Evolutionary conservation across 2,329 filamentous ascomycete species (phyloP).

Genomic region (Aspergillus pseudoterreus): DNA sequence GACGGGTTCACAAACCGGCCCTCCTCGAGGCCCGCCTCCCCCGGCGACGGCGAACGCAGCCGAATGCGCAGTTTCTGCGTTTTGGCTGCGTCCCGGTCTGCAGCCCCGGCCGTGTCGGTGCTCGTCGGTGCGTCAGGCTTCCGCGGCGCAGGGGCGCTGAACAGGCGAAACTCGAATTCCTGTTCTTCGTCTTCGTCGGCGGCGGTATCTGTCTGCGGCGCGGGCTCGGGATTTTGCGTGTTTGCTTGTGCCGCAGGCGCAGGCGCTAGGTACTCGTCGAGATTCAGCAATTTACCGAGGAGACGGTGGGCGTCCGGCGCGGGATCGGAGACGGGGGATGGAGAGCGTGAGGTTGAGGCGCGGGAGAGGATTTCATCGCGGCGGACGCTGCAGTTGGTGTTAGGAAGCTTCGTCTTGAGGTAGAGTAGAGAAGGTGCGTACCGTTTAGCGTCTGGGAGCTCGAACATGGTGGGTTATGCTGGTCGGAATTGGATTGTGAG

Average conservation of each 20-base stretch:
- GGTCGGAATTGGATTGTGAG: neutral
- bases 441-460: slow-evolving; percentile 35
- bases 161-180: slow-evolving; percentile 43
- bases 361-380: slow-evolving; percentile 34
- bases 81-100: slow-evolving; percentile 15
- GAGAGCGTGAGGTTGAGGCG: slow-evolving; percentile 26
- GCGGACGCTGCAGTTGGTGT: slow-evolving; percentile 25
- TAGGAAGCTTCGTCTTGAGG: neutral
- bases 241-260: neutral
- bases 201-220: neutral
- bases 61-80: slow-evolving; percentile 39
- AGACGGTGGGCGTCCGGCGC: slow-evolving; percentile 28
- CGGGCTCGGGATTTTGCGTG: neutral
- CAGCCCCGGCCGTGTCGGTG: neutral
- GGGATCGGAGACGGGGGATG: slow-evolving; percentile 26
- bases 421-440: slow-evolving; percentile 12
- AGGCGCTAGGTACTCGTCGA: slow-evolving; percentile 23
- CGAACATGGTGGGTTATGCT: slow-evolving; percentile 27
- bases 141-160: slow-evolving; percentile 28
- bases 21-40: slow-evolving; percentile 21
- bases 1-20: slow-evolving; percentile 39
- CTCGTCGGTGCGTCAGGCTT: slow-evolving; percentile 3
- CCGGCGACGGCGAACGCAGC: slow-evolving; percentile 37
- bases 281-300: slow-evolving; percentile 31
- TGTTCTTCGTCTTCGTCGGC: slow-evolving; percentile 35